phyloP scores from a whole-genome alignment of 1,284 basidiomycete species.

The Clitocybe nebularis region DNA sequence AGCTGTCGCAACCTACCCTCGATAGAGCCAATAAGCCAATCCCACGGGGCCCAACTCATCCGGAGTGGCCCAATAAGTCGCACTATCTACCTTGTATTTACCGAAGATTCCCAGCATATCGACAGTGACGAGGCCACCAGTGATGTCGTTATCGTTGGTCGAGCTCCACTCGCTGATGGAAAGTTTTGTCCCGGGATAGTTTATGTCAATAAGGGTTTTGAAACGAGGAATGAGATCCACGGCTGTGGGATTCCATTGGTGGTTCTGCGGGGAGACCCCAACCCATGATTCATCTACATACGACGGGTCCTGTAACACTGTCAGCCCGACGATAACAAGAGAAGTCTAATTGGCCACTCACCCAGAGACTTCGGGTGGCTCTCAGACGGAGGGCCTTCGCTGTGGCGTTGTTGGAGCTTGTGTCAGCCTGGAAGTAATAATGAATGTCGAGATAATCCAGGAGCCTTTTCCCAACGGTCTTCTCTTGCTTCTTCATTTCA shows the following conservation, averaged over 20 bases:
- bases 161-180: conserved; percentile 48
- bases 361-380: conserved; percentile 46
- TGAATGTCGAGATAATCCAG: conserved; percentile 51
- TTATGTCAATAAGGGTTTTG: conserved; percentile 37
- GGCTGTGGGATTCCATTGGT: conserved; percentile 39
- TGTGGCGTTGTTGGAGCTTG: conserved; percentile 45
- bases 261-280: conserved; percentile 36
- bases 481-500: conserved; percentile 38
- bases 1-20: conserved; percentile 38
- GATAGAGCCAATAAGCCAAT: conserved; percentile 48
- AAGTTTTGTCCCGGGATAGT: conserved; percentile 49
- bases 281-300: conserved; percentile 53
- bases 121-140: conserved; percentile 44
- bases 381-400: conserved; percentile 45
- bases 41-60: conserved; percentile 40
- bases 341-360: conserved; percentile 17
- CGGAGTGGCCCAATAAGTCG: conserved; percentile 47
- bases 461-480: conserved; percentile 32
- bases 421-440: conserved; percentile 48
- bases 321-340: conserved; percentile 1
- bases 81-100: conserved; percentile 39
- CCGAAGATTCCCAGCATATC: conserved; percentile 48
- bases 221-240: conserved; percentile 45
- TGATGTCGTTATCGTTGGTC: conserved; percentile 40
- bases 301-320: conserved; percentile 30